Evolutionary conservation across 1,284 basidiomycete genomes (phyloP).

Genomic region (Grifola frondosa): DNA sequence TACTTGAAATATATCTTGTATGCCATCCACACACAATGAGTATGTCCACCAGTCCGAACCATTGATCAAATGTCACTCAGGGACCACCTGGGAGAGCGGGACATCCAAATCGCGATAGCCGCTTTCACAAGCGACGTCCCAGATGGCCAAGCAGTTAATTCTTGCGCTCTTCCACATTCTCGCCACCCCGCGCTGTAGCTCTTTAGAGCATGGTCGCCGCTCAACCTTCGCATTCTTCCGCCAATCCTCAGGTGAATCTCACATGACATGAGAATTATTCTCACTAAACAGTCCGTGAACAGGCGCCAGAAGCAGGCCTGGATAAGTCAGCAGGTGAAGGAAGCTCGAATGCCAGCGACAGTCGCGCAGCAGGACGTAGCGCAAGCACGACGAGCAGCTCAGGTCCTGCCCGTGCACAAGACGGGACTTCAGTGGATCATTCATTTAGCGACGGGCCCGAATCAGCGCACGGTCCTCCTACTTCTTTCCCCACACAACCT

Average conservation of each 20-base stretch:
- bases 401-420: conserved; percentile 7
- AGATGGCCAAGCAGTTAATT: conserved; percentile 3
- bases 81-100: too few relatives aligned
- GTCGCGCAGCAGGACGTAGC: conserved; percentile 5
- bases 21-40: too few relatives aligned
- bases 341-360: conserved; percentile 5
- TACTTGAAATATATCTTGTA: too few relatives aligned
- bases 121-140: not conserved
- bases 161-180: conserved; percentile 8
- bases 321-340: conserved; percentile 11
- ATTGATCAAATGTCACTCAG: too few relatives aligned
- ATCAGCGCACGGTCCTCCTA: conserved; percentile 19
- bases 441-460: conserved; percentile 16
- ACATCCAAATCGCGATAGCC: too few relatives aligned
- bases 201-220: conserved; percentile 18
- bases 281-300: conserved; percentile 4
- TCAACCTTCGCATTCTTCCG: conserved; percentile 11
- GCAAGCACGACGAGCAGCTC: conserved; percentile 8
- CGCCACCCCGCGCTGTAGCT: conserved; percentile 7
- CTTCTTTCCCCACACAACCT: conserved; percentile 15
- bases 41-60: too few relatives aligned
- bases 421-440: conserved; percentile 13
- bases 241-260: conserved; percentile 12
- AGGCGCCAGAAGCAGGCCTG: conserved; percentile 20
- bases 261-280: conserved; percentile 7